Base-by-base conservation (phyloP, 2,329 filamentous ascomycete genomes). In the Alternaria sp. region DNA sequence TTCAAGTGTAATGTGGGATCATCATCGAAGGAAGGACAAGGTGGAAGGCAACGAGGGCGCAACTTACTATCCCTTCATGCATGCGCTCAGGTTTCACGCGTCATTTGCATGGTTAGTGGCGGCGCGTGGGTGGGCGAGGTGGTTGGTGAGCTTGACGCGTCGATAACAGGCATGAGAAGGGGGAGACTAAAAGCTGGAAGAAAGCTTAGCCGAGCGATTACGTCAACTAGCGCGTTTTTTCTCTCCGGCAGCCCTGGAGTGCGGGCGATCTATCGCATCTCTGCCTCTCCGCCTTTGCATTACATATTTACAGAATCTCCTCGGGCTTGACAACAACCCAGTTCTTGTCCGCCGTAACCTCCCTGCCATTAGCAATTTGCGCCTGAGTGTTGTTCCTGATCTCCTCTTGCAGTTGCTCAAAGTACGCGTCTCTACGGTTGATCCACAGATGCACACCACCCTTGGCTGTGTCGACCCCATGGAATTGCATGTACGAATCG, bases 401-500 rank as follows among this genome's bases (percentile, higher is more conserved):
- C 55, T 75, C 66, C 12, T 65, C 67, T 37, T 71, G 59, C 7
- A 77, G 63, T 6, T 44, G 55, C 58, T 73, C 63, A 25, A 67
- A 70, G 41, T 68, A 68, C 7, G 64, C 62, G 25, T 72, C 69
- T 15, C 58, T 63, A 6, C 73, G 70, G 30, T 75, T 77, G 25
- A 77, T 65, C 73, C 74, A 77, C 49, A 77, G 55, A 58, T 75
- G 73, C 41, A 77, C 64, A 7, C 74, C 74, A 9, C 73, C 74
- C 61, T 75, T 75, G 3, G 60, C 61, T 4, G 66, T 68, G 33
- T 77, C 74, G 0, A 77, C 73, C 7, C 72, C 73, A 43, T 77
- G 72, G 55, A 77, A 75, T 3, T 72, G 66, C 74, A 77, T 77
- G 55, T 74, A 77, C 20, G 72, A 72, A 61, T 75, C 74, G 21